Evolutionary conservation across 495 filamentous ascomycete species (phyloP).

Genomic region (Recurvomyces mirabilis): DNA sequence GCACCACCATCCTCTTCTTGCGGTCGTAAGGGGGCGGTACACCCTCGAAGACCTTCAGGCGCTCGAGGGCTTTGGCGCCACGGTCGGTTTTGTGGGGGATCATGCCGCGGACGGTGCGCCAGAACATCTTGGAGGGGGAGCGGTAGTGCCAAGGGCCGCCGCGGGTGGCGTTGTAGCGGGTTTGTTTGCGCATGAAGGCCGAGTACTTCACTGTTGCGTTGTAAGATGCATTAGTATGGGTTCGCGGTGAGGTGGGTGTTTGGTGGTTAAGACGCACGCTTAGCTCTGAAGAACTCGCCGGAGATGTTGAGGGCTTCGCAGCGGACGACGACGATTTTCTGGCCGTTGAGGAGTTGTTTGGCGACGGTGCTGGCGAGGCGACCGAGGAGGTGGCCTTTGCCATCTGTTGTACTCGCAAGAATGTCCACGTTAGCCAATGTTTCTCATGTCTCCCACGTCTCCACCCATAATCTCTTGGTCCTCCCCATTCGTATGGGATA

Average conservation of each 20-base stretch:
- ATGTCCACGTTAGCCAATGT: no score
- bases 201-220: conserved; percentile 90
- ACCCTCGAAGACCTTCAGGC: conserved; percentile 99
- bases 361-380: conserved; percentile 97
- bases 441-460: no score
- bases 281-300: conserved; percentile 99
- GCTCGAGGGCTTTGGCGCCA: conserved; percentile 88
- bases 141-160: conserved; percentile 99
- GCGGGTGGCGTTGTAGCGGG: conserved; percentile 96
- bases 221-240: conserved; percentile 3
- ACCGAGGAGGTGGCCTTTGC: conserved; percentile 99
- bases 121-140: conserved; percentile 96
- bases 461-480: no score
- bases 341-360: conserved; percentile 98
- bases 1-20: conserved; percentile 98
- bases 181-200: conserved; percentile 98
- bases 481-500: no score
- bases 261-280: conserved; percentile 63
- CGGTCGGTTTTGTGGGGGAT: conserved; percentile 99
- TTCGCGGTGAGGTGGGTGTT: not conserved
- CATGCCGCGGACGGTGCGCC: conserved; percentile 99
- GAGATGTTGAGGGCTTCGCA: conserved; percentile 99
- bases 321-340: conserved; percentile 98
- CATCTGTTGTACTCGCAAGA: no score
- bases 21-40: conserved; percentile 97